Base-by-base conservation (phyloP, 2,329 filamentous ascomycete species). In the Myotisia sp. region DNA sequence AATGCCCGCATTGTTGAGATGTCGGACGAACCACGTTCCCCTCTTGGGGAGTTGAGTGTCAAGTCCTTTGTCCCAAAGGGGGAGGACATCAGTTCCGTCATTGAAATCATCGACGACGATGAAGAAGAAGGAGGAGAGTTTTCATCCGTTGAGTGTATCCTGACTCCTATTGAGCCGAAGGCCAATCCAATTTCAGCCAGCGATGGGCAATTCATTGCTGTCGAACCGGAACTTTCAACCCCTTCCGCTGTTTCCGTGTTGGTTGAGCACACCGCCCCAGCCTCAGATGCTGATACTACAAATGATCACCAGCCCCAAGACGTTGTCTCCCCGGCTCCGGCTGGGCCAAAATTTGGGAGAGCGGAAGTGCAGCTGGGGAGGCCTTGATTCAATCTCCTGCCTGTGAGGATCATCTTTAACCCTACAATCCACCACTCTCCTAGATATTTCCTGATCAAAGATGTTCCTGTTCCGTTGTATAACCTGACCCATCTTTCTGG, bases 11-110 rank as follows among this genome's bases (percentile, higher is more conserved):
- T 57, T 23, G 69, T 74, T 32, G 63, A 67, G 38, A 76, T 76
- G 64, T 52, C 70, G 12, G 63, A 78, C 16, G 75, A 80, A 47
- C 70, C 76, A 47, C 71, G 79, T 16, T 61, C 66, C 4, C 76
- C 79, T 0, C 62, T 85, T 1, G 70, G 70, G 6, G 76, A 82
- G 49, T 70, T 85, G 47, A 68, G 75, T 35, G 69, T 71, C 2
- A 62, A 70, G 13, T 75, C 82, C 31, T 84, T 74, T 48, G 82
- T 78, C 46, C 67, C 72, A 3, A 65, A 71, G 10, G 78, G 72
- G 3, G 78, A 71, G 41, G 34, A 36, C 21, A 14, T 26, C 10
- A 9, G 18, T 23, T 17, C n/a, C 14, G 10, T 37, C 4, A 19
- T 40, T 9, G 8, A 30, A 7, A 16, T 32, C n/a, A 19, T 18